Conservation (phyloP, 441 rosid species). For the Bocquillonia castaneifolia region DNA sequence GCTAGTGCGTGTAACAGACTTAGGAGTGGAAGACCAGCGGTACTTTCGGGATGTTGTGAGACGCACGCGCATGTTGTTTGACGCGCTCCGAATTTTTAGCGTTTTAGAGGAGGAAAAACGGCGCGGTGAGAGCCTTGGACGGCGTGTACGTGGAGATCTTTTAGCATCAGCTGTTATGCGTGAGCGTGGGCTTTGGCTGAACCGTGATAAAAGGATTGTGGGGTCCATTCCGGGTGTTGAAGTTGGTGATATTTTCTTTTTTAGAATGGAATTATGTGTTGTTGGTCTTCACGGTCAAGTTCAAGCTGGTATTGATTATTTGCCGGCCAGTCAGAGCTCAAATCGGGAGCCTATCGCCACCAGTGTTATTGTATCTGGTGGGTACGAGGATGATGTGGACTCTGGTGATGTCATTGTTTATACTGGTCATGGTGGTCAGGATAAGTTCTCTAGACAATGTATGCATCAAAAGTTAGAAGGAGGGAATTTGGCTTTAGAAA, state of each 20-base stretch:
- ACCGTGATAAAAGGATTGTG: conserved; percentile 63
- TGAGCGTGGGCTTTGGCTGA: conserved; percentile 54
- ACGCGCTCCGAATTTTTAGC: conserved; percentile 53
- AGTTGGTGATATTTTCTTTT: conserved; percentile 70
- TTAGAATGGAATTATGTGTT: conserved; percentile 62
- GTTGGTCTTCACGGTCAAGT: conserved; percentile 71
- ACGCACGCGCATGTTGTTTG: conserved; percentile 61
- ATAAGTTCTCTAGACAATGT: conserved; percentile 52
- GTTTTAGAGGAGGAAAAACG: conserved; percentile 42
- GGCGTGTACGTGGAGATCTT: conserved; percentile 57
- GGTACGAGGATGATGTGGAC: conserved; percentile 87
- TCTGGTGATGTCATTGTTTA: conserved; percentile 58
- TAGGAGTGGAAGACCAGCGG: conserved; percentile 52
- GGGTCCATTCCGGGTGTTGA: conserved; percentile 72
- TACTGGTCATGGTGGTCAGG: conserved; percentile 91
- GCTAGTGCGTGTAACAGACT: conserved; percentile 73
- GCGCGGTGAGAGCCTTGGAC: conserved; percentile 21
- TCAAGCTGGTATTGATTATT: conserved; percentile 81
- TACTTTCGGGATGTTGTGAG: conserved; percentile 61
- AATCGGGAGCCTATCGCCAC: conserved; percentile 82
- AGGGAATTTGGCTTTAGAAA: conserved; percentile 79
- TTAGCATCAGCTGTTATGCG: conserved; percentile 62
- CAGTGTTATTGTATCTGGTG: conserved; percentile 70
- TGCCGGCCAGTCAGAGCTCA: conserved; percentile 54
- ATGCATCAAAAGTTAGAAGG: conserved; percentile 71